A percentile compares a stretch with the other conserved stretches of the same genome.
Conservation (phyloP, 176 grass and related monocot genomes). For the Melocanna baccifera region DNA sequence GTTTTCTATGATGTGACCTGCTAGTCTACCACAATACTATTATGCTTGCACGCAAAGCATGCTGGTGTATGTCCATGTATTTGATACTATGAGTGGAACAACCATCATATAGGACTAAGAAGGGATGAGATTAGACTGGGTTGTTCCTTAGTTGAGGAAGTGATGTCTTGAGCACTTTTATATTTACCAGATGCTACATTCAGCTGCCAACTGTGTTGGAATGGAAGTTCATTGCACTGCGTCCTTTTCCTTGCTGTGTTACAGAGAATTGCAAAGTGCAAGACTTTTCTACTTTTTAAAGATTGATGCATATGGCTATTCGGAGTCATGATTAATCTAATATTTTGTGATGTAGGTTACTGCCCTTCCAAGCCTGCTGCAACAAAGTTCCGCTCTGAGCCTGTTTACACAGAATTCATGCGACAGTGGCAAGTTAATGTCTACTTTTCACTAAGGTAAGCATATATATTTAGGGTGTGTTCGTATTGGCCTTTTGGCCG, state of each 20-base stretch:
- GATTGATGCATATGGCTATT: neutral
- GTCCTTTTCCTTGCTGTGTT: neutral
- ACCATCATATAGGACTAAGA: neutral
- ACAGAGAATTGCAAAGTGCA: neutral
- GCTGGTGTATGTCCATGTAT: neutral
- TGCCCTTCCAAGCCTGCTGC: slow-evolving; percentile 69
- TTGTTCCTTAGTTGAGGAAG: slow-evolving; percentile 4
- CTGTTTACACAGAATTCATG: slow-evolving; percentile 76
- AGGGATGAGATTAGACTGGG: neutral
- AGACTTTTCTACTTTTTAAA: neutral
- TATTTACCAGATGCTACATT: neutral
- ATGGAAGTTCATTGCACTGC: neutral
- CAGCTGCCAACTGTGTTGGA: neutral
- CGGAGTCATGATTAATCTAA: neutral
- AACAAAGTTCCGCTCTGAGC: slow-evolving; percentile 69
- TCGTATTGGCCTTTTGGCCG: too few relatives aligned
- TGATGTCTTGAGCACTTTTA: neutral
- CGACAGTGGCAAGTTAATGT: slow-evolving; percentile 92
- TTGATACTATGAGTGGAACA: neutral
- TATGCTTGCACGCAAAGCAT: neutral
- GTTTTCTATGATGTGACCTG: neutral
- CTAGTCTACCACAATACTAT: neutral
- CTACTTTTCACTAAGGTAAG: slow-evolving; percentile 92
- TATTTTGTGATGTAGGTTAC: slow-evolving; percentile 48
- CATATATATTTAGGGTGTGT: neutral